Percentiles rank a stretch among this genome's conserved stretches.
Conservation (phyloP, 129 eudicot genomes). For the Smallanthus sonchifolius region DNA sequence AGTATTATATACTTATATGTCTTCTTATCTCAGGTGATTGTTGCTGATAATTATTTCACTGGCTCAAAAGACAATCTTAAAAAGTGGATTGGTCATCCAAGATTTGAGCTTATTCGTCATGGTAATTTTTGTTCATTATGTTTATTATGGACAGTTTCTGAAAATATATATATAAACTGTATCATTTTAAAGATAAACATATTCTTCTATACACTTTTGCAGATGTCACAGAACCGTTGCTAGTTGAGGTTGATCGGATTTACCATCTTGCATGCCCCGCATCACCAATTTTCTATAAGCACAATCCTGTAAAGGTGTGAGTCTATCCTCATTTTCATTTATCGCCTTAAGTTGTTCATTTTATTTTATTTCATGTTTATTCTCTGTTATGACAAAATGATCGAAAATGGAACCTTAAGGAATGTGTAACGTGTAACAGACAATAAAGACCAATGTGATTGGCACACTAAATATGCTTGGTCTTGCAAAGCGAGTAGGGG, state of each 20-base stretch:
- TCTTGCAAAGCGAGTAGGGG: conserved; percentile 95
- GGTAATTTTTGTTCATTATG: conserved; percentile 36
- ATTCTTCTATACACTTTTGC: conserved; percentile 21
- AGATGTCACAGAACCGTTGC: conserved; percentile 84
- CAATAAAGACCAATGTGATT: conserved; percentile 87
- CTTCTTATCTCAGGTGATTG: conserved; percentile 56
- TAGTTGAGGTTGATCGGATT: conserved; percentile 78
- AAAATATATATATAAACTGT: not conserved
- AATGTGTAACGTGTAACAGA: conserved; percentile 42
- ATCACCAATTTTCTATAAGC: conserved; percentile 85
- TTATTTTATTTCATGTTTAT: not conserved
- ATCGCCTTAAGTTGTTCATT: not conserved
- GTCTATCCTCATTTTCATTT: conserved; percentile 3
- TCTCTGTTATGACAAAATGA: not conserved
- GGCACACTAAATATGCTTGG: conserved; percentile 92
- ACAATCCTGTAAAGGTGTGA: conserved; percentile 86
- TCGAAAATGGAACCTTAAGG: not conserved
- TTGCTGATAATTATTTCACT: conserved; percentile 86
- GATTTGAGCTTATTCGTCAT: conserved; percentile 92
- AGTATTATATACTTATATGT: not conserved
- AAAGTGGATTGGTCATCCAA: conserved; percentile 93
- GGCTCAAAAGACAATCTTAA: conserved; percentile 85
- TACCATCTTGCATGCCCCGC: conserved; percentile 98
- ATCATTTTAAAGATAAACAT: not conserved
- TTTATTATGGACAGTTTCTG: not conserved